Evolutionary conservation across 2,329 filamentous ascomycete species (phyloP).

Genomic region (Penicillium concentricum): DNA sequence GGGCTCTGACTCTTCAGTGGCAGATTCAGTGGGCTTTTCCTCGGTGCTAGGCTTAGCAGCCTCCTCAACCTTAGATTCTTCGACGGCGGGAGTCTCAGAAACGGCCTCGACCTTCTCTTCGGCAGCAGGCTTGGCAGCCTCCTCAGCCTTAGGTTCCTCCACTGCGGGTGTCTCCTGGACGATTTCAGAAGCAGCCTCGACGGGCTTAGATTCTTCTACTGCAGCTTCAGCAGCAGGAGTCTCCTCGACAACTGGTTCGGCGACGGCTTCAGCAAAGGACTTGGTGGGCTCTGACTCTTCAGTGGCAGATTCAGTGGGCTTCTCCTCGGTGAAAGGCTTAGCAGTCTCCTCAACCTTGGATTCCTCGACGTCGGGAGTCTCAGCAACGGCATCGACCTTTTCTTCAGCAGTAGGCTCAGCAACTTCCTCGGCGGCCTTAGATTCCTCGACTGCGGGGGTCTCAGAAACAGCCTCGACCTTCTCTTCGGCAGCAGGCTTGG

Average conservation of each 20-base stretch:
- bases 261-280: slow-evolving; percentile 5
- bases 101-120: slow-evolving; percentile 1
- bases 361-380: slow-evolving; percentile 5
- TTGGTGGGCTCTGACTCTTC: slow-evolving; percentile 3
- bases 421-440: not conserved
- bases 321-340: no score
- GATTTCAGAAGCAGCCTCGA: not conserved
- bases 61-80: not conserved
- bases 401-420: no score
- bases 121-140: not conserved
- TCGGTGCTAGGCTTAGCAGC: not conserved
- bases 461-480: slow-evolving; percentile 4
- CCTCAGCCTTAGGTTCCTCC: not conserved
- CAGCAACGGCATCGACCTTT: no score
- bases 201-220: not conserved
- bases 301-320: no score
- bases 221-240: not conserved
- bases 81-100: slow-evolving; percentile 3
- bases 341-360: not conserved
- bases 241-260: slow-evolving; percentile 7
- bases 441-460: not conserved
- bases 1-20: not conserved
- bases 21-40: not conserved
- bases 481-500: not conserved
- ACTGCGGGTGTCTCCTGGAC: not conserved